Evolutionary conservation across 1,139 yeast species (phyloP), one percentile per base, ranked within the genome.

Genomic region (Pichia sp.): DNA sequence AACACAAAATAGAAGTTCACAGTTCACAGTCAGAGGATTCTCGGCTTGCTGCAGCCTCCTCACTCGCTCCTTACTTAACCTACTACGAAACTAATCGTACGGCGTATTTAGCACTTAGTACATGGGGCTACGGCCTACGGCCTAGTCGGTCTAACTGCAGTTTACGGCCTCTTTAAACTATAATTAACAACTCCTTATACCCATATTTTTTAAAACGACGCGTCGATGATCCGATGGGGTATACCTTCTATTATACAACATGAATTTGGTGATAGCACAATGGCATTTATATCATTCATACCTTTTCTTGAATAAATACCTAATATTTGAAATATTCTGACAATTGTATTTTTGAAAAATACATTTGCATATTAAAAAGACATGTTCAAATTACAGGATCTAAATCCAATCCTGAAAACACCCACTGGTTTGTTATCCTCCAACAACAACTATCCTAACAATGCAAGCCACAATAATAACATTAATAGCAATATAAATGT

Each of bases 301-400:
- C 18, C 18, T 18, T 18, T 18, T 18, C 18, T 18, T 18, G 18
- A 18, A 18, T 18, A 18, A 18, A 18, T 18, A 18, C 18, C 18
- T 18, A 18, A 18, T 18, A 18, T 18, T 30, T 30, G 8, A 30
- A 7, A 30, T 30, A 26, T 36, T 10, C 39, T 26, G 27, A 26
- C 3, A 36, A 18, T 18, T 18, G 18, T 18, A 18, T 18, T 18
- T 18, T 18, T 18, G 18, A 18, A 18, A 18, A 18, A 18, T 18
- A 18, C 18, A 18, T 18, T 18, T 18, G 18, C 7, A 26, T n/a
- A 29, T 18, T 36, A 10, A 7, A 3, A 11, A 36, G 26, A 18
- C 11, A 40, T 60, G 65, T 58, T 55, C 43, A 58, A 54, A 35
- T 40, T 59, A 8, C 62, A 59, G 37, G 66, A 62, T 39, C 47